These are phyloP conservation scores for Kwoniella sp. DNA, from an alignment of 768 basidiomycete genomes.

Conservation along the genomic window DNA sequence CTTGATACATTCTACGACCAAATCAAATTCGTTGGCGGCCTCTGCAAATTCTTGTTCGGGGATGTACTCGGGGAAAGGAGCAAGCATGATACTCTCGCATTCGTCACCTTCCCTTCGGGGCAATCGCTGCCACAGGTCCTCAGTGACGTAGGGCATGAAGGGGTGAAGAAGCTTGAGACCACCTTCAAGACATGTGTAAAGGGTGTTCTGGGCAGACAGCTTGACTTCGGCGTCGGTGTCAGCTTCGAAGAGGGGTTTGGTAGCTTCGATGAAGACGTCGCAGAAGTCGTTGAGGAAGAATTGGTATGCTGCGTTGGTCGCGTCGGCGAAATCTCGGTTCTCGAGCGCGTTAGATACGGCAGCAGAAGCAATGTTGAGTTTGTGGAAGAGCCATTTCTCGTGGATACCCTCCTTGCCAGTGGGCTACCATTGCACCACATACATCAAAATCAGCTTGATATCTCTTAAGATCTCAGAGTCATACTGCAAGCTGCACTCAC, in stretches of 20 bases:
- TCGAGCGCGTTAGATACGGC: constrained; percentile 75
- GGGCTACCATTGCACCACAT: constrained; percentile 60
- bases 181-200: constrained; percentile 90
- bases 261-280: constrained; percentile 98
- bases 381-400: constrained; percentile 93
- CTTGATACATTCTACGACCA: constrained; percentile 76
- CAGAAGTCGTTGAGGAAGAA: constrained; percentile 99
- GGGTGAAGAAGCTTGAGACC: constrained; percentile 90
- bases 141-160: constrained; percentile 99
- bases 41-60: constrained; percentile 62
- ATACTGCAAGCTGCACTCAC: constrained; percentile 57
- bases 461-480: background rate
- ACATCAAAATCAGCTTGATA: constrained; percentile 16
- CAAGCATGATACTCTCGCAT: constrained; percentile 85
- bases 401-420: constrained; percentile 88
- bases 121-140: constrained; percentile 96
- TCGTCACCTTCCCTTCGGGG: constrained; percentile 79
- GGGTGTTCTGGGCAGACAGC: constrained; percentile 87
- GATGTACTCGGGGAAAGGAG: constrained; percentile 68
- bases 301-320: constrained; percentile 79
- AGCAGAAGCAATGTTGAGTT: constrained; percentile 76
- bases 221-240: constrained; percentile 64
- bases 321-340: constrained; percentile 88
- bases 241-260: constrained; percentile 95
- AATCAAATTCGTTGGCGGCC: constrained; percentile 81